Evolutionary conservation across 305 asterid species (phyloP).

Genomic region (Plantago lanceolata): DNA sequence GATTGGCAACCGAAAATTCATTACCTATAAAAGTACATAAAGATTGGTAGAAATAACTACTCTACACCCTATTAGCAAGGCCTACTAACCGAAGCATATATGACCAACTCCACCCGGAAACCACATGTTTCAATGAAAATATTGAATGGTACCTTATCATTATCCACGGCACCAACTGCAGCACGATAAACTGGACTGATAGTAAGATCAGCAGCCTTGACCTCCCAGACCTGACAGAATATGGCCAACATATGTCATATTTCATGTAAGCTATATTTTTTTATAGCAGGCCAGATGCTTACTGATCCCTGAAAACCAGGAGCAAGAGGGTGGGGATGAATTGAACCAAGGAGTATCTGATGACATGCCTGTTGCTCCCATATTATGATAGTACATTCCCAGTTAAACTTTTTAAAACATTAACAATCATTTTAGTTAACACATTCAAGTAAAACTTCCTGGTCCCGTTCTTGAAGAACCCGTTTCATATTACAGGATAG

Average conservation of each 20-base stretch:
- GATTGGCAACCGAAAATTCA: too few species aligned
- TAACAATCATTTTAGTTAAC: neutral
- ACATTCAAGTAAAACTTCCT: neutral
- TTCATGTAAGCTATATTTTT: slow-evolving; percentile 2
- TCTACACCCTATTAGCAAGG: too few species aligned
- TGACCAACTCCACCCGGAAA: neutral
- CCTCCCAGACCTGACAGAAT: slow-evolving; percentile 84
- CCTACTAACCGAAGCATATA: too few species aligned
- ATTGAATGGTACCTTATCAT: slow-evolving; percentile 50
- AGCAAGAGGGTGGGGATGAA: too few species aligned
- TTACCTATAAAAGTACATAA: too few species aligned
- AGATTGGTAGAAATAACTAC: too few species aligned
- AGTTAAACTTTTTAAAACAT: too few species aligned
- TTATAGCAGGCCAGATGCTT: neutral
- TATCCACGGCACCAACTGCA: slow-evolving; percentile 76
- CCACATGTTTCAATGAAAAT: neutral
- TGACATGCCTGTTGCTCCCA: too few species aligned
- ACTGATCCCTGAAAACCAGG: too few species aligned
- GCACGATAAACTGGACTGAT: slow-evolving; percentile 94
- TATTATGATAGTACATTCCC: too few species aligned
- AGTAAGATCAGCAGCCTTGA: slow-evolving; percentile 94
- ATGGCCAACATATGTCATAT: slow-evolving; percentile 15
- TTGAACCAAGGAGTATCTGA: too few species aligned
- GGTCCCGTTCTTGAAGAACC: too few species aligned
- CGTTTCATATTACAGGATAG: neutral